Conservation (phyloP, 2,329 filamentous ascomycete species). For the Epichloe uncinata region DNA sequence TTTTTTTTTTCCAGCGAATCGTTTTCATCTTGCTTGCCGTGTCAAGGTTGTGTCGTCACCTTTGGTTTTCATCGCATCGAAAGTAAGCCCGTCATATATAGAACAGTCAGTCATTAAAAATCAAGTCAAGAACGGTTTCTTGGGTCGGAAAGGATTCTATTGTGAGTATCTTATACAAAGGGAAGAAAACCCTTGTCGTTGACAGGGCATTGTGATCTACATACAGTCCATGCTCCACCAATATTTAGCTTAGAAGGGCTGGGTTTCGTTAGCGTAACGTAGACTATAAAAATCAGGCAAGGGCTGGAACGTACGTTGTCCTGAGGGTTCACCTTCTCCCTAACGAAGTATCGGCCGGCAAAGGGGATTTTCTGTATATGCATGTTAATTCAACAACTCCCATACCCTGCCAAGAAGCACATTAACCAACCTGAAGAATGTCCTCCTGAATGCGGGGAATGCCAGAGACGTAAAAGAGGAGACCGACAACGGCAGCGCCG, state of each 20-base stretch:
- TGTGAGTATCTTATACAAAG: slow-evolving; percentile 26
- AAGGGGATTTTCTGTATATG: slow-evolving; percentile 38
- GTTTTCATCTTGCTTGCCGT: neutral
- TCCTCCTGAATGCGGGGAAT: slow-evolving; percentile 47
- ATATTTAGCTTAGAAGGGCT: slow-evolving; percentile 27
- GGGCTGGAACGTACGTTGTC: slow-evolving; percentile 42
- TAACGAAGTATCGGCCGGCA: slow-evolving; percentile 36
- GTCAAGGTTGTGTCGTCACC: neutral
- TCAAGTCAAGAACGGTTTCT: neutral
- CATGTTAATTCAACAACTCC: neutral
- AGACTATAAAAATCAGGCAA: neutral
- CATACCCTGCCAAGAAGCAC: neutral
- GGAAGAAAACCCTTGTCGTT: slow-evolving; percentile 14
- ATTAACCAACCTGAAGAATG: slow-evolving; percentile 37
- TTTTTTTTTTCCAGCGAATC: neutral
- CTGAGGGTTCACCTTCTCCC: slow-evolving; percentile 42
- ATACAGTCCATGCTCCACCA: slow-evolving; percentile 15
- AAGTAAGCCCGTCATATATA: neutral
- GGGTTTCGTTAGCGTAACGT: slow-evolving; percentile 11
- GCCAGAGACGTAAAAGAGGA: slow-evolving; percentile 48
- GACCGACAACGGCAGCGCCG: slow-evolving; percentile 41
- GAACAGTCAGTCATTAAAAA: neutral
- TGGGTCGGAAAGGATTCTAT: slow-evolving; percentile 17
- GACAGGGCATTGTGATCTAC: slow-evolving; percentile 16
- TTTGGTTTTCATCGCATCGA: too few species aligned